phyloP scores from a whole-genome alignment of 345 rosid species.

The Salix suchowensis region DNA sequence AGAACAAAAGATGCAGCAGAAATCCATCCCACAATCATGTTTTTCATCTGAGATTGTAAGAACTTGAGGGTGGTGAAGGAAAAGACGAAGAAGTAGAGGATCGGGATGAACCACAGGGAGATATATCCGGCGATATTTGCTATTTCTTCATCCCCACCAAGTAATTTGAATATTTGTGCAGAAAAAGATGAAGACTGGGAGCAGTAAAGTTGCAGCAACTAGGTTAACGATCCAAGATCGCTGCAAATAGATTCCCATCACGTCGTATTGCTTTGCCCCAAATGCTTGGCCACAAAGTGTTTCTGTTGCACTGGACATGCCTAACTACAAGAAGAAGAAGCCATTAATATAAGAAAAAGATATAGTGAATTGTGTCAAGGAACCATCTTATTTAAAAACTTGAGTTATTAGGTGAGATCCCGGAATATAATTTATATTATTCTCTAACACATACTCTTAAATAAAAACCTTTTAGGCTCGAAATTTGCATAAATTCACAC shows the following conservation, averaged over 20 bases:
- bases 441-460: rapidly evolving
- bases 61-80: conserved; percentile 25
- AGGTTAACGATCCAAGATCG: conserved; percentile 19
- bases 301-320: conserved; percentile 41
- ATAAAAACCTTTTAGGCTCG: rapidly evolving
- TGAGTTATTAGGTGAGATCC: too few relatives aligned
- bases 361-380: too few relatives aligned
- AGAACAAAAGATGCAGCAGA: conserved; percentile 14
- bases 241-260: conserved; percentile 35
- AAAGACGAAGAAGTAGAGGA: background rate
- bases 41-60: conserved; percentile 38
- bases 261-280: conserved; percentile 32
- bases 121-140: conserved; percentile 5
- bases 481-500: rapidly evolving
- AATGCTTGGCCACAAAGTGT: conserved; percentile 42
- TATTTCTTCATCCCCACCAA: background rate
- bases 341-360: too few relatives aligned
- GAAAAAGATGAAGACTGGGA: conserved; percentile 17
- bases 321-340: conserved; percentile 16
- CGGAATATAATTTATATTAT: too few relatives aligned
- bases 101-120: conserved; percentile 13
- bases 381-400: too few relatives aligned
- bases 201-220: conserved; percentile 1
- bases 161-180: background rate
- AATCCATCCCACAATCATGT: conserved; percentile 29